Evolutionary conservation across 345 rosid genomes (phyloP), one percentile per base, ranked within the genome.

Genomic region (Sapria himalayana): DNA sequence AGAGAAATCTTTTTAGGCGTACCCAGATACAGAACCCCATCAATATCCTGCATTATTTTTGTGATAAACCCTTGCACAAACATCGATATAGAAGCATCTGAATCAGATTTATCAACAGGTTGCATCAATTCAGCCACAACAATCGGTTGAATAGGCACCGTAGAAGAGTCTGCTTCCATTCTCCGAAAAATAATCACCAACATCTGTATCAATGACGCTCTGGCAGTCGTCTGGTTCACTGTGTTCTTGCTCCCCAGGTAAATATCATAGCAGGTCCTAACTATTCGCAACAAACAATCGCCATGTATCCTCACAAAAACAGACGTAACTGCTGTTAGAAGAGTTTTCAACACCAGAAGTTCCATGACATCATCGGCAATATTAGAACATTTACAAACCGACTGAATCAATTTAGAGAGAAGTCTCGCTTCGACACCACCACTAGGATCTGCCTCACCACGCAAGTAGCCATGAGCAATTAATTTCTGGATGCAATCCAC

Each of bases 61-160:
- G 81, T 75, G 12, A 75, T 72, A 53, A 79, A 84, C 32, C 92
- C 85, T 40, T 79, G 89, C 37, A 79, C 92, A 53, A 86, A 89
- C 76, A 77, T 70, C 16, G 81, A 64, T 53, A 76, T 72, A 2
- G 89, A 71, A 10, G 71, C 80, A 15, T 84, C 95, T 4, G 58
- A 56, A n/a, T 84, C 93, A 0, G 95, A 69, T 65, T 73, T 84
- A 61, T 75, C 95, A 7, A 58, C 45, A 0, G 95, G 99, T 48
- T 71, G 81, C 99, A 89, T 84, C 36, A 89, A 60, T 58, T 89
- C 99, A 7, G 99, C 95, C n/a, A 89, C 95, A 1, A 89, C 95
- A 52, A 89, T 89, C 0, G 99, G 99, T 67, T 84, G 95, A 59
- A 89, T 51, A 1, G 99, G 99, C 13, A 80, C 81, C 0, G 95